Evolutionary conservation across 2,329 filamentous ascomycete genomes (phyloP).

Genomic region (Trichoderma atroviride): DNA sequence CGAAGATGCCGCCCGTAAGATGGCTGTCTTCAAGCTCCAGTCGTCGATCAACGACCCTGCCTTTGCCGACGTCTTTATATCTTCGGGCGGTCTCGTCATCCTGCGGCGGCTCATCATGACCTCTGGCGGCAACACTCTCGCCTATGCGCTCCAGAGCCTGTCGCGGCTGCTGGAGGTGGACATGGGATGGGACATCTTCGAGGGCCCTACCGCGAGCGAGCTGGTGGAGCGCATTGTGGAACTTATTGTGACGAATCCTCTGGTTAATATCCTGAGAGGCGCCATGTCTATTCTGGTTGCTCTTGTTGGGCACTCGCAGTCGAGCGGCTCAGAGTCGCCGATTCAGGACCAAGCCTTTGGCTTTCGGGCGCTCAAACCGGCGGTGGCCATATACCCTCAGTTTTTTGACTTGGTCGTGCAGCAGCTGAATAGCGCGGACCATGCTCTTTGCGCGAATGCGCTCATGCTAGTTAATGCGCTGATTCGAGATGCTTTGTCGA

Average conservation of each 20-base stretch:
- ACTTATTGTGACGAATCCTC: slow-evolving; percentile 88
- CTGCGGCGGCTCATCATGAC: slow-evolving; percentile 82
- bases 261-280: slow-evolving; percentile 95
- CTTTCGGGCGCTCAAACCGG: slow-evolving; percentile 88
- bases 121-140: slow-evolving; percentile 88
- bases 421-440: slow-evolving; percentile 89
- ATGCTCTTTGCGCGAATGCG: slow-evolving; percentile 92
- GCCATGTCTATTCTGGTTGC: slow-evolving; percentile 96
- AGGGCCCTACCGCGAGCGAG: slow-evolving; percentile 63
- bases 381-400: slow-evolving; percentile 85
- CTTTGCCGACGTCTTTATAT: slow-evolving; percentile 95
- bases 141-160: slow-evolving; percentile 90
- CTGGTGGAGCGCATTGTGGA: slow-evolving; percentile 80
- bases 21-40: slow-evolving; percentile 98
- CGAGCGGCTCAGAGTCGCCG: slow-evolving; percentile 44
- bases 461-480: slow-evolving; percentile 94
- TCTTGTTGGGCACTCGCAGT: slow-evolving; percentile 83
- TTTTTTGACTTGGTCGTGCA: slow-evolving; percentile 94
- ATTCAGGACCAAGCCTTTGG: slow-evolving; percentile 66
- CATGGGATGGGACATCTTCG: slow-evolving; percentile 94
- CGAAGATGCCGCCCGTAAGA: slow-evolving; percentile 92
- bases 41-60: slow-evolving; percentile 92
- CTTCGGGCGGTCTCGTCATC: slow-evolving; percentile 79
- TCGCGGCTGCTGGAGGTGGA: slow-evolving; percentile 89
- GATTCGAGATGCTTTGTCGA: slow-evolving; percentile 86